Evolutionary conservation across 2,329 filamentous ascomycete genomes (phyloP).

Genomic region (Cercospora nicotianae): DNA sequence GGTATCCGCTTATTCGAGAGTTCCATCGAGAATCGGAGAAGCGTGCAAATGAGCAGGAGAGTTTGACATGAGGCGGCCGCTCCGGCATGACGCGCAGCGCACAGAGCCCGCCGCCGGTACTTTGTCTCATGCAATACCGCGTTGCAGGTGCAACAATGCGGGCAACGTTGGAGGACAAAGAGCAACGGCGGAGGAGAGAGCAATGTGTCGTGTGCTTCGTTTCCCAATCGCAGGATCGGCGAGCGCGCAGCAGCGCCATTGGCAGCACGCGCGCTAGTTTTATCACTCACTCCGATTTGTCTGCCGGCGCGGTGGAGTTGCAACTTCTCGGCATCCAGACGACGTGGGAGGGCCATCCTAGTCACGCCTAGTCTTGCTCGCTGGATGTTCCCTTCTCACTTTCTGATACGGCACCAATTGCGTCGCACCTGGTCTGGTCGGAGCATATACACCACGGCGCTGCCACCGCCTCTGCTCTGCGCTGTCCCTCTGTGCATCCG

Average conservation of each 20-base stretch:
- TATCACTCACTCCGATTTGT: background rate
- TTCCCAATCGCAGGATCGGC: background rate
- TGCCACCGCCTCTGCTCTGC: background rate
- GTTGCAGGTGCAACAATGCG: background rate
- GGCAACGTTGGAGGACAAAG: background rate
- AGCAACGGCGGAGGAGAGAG: background rate
- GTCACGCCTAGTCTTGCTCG: constrained; percentile 1
- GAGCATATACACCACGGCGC: background rate
- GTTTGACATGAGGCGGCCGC: background rate
- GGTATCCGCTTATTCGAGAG: background rate
- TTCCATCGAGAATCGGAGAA: background rate
- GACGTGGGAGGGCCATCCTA: background rate
- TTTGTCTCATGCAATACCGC: background rate
- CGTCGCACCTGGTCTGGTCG: background rate
- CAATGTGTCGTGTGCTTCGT: background rate
- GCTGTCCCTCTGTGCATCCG: background rate
- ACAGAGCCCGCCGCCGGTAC: background rate
- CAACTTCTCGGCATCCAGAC: background rate
- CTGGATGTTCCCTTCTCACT: constrained; percentile 2
- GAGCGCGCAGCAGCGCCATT: background rate
- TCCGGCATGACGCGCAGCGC: background rate
- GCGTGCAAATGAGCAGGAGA: background rate
- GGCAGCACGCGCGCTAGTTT: background rate
- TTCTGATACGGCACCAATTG: constrained; percentile 6
- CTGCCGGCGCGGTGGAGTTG: background rate